Base-by-base conservation (phyloP, 352 stramenopile genomes). In the Thalassiosira hispida region DNA sequence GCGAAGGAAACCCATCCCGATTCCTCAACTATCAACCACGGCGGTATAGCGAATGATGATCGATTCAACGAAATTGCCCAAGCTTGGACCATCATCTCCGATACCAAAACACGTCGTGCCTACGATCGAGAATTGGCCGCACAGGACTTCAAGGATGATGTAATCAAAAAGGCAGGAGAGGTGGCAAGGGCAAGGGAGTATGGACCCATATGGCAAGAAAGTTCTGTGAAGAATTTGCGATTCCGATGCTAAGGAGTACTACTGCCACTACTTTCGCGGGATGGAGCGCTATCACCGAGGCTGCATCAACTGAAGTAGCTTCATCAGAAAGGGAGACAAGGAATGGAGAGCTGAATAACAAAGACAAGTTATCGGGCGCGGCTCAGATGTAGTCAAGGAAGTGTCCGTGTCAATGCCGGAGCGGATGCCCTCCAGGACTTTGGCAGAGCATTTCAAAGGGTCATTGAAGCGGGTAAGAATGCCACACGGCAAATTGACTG, bases 111-210 rank as follows among this genome's bases (percentile, higher is more conserved):
- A 0, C 59, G 72, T 22, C 33, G 59, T 16, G 22, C 29, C 7
- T 80, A 85, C 55, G 77, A 85, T 73, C 49, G 77, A 29, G 65
- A 82, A 49, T 20, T 81, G n/a, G 70, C 64, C n/a, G 77, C 77
- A 1, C 22, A 69, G 0, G 62, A 62, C 20, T 77, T 85, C 44
- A 77, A 73, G 40, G 68, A 77, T 18, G 67, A 76, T 29, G 31
- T 84, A 12, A 29, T 84, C 18, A 31, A 63, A 20, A 22, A 33
- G 33, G 75, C 67, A 25, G n/a, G 16, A 5, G 63, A 66, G 31
- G 49, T 74, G 7, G 69, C 76, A n/a, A 64, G 46, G 7, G 69
- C 76, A n/a, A 64, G 46, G 27, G 68, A 79, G 27, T 84, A 84
- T 55, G 76, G 76, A 35, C 76, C 76, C 0, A 23, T n/a, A n/a